Evolutionary conservation across 495 filamentous ascomycete genomes (phyloP).

Genomic region (Hypoxylon fuscum): DNA sequence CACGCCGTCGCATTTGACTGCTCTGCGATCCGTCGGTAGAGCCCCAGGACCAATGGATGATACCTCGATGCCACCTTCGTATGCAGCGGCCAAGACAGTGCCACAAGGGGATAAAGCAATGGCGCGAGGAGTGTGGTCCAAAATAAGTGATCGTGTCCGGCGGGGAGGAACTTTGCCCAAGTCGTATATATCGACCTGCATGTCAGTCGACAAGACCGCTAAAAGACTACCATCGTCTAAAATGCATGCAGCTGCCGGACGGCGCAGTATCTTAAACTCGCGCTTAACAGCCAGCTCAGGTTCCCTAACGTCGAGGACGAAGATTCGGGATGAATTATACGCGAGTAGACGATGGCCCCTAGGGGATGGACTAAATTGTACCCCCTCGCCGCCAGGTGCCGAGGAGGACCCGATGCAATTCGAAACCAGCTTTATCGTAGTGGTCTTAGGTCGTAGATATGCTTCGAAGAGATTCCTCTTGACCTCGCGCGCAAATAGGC

Average conservation of each 20-base stretch:
- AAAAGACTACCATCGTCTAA: conserved; percentile 79
- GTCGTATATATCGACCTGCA: conserved; percentile 83
- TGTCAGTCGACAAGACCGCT: conserved; percentile 81
- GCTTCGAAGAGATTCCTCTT: conserved; percentile 84
- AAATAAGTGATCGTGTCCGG: conserved; percentile 71
- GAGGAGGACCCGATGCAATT: conserved; percentile 84
- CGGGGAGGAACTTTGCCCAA: conserved; percentile 68
- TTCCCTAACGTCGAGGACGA: conserved; percentile 73
- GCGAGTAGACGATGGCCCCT: conserved; percentile 77
- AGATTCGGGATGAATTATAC: conserved; percentile 86
- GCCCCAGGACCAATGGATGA: conserved; percentile 73
- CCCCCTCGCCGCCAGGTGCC: conserved; percentile 83
- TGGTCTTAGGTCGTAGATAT: conserved; percentile 74
- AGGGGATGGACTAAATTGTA: conserved; percentile 82
- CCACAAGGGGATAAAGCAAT: conserved; percentile 84
- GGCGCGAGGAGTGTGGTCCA: conserved; percentile 79
- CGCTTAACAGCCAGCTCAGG: conserved; percentile 69
- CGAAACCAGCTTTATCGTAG: conserved; percentile 79
- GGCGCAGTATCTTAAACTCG: conserved; percentile 80
- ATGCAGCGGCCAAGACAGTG: conserved; percentile 84
- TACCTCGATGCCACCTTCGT: conserved; percentile 86
- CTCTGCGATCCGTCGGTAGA: conserved; percentile 72
- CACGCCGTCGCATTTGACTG: conserved; percentile 82
- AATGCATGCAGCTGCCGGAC: conserved; percentile 81
- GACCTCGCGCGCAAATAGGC: conserved; percentile 73